Evolutionary conservation across 257 asterid genomes (phyloP).

Genomic region (Rauvolfia tetraphylla): DNA sequence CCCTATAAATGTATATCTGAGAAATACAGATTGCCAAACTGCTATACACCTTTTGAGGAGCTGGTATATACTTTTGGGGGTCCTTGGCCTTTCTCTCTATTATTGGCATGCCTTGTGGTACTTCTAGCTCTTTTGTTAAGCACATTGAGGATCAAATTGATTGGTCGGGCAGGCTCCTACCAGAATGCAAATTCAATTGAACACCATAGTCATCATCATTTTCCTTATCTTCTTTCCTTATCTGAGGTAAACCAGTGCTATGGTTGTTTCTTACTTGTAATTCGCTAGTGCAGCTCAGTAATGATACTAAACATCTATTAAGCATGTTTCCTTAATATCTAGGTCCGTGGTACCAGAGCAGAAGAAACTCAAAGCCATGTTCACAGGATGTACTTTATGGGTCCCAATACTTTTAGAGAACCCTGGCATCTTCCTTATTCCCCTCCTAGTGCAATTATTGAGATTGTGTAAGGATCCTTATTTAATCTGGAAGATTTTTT

Average conservation of each 20-base stretch:
- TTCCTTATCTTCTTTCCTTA: constrained; percentile 86
- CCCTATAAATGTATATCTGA: constrained; percentile 81
- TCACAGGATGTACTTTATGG: constrained; percentile 94
- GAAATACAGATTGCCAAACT: constrained; percentile 75
- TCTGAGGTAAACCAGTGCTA: constrained; percentile 63
- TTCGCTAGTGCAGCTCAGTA: not conserved
- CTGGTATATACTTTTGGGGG: constrained; percentile 88
- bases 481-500: not conserved
- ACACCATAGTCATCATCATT: constrained; percentile 65
- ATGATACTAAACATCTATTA: constrained; percentile 9
- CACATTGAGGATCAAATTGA: constrained; percentile 69
- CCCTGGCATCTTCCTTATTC: constrained; percentile 99
- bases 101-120: constrained; percentile 58
- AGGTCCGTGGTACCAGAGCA: constrained; percentile 86
- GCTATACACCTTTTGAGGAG: constrained; percentile 94
- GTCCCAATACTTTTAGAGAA: constrained; percentile 92
- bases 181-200: constrained; percentile 53
- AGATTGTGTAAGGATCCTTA: constrained; percentile 70
- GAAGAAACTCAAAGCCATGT: constrained; percentile 91
- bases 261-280: not conserved
- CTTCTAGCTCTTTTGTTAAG: constrained; percentile 61
- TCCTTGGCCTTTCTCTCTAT: constrained; percentile 80
- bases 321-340: constrained; percentile 15
- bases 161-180: constrained; percentile 66
- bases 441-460: constrained; percentile 79